Base-by-base conservation (phyloP, 345 rosid genomes). In the Populus davidiana region DNA sequence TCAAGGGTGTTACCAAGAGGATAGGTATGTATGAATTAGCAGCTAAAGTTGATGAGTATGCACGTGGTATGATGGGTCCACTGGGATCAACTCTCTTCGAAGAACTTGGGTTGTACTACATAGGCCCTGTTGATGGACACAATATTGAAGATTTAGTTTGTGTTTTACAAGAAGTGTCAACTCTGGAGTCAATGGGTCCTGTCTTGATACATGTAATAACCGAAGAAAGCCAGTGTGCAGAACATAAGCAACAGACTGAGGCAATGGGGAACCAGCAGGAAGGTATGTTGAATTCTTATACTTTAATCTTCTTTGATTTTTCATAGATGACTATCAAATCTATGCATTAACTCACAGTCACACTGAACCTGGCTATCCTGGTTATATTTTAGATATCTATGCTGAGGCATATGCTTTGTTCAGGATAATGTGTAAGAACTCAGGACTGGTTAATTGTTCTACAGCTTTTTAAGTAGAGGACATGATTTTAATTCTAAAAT, bases 121-220 rank as follows among this genome's bases (percentile, higher is more conserved):
- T 93, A 75, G 98, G 98, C 71, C 98, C 98, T 74, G 90, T 94
- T 76, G 97, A 94, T 83, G 98, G 98, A 47, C 97, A 93, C 89
- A 94, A 88, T 82, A 81, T 90, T 49, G 93, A 93, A 85, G 97
- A 94, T 84, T 77, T 94, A 62, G 85, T 91, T 75, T 88, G 90
- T 85, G 93, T 93, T 83, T 85, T 94, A 76, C 88, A 91, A 75
- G 88, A 90, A 87, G 99, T 93, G 81, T 88, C 95, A 5, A 88
- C 96, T 74, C 80, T 91, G 76, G 91, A 90, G 82, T 87, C 97
- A 12, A 90, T 86, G 93, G 99, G 99, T 77, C 99, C 98, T 65
- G 98, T 95, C 71, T 84, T 95, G 86, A 81, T 95, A 77, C 99
- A 95, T 81, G 94, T 95, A 72, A 87, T 95, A 70, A 95, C 99